A percentile compares a stretch with the other conserved stretches of the same genome.
phyloP scores from a whole-genome alignment of 768 basidiomycete species.

The Termitomyces sp. region DNA sequence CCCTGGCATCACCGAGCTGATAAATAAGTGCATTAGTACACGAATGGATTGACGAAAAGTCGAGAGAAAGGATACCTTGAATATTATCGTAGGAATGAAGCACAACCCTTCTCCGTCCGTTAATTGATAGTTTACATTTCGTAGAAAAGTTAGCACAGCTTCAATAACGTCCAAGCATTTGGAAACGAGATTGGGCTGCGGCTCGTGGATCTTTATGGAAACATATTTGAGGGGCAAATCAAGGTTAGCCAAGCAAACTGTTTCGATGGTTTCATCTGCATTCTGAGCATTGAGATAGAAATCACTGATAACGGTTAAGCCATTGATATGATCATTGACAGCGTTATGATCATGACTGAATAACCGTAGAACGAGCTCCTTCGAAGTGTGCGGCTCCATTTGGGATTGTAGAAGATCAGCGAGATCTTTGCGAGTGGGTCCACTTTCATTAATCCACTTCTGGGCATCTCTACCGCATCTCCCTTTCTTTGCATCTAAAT shows the following conservation, averaged over 20 bases:
- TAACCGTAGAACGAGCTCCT: conserved; percentile 67
- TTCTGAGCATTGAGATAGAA: conserved; percentile 59
- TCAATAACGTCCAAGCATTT: conserved; percentile 88
- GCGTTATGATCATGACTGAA: conserved; percentile 97
- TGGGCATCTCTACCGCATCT: conserved; percentile 70
- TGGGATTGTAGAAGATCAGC: conserved; percentile 82
- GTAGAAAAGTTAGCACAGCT: conserved; percentile 70
- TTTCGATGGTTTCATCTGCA: conserved; percentile 53
- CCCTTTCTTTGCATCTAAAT: conserved; percentile 55
- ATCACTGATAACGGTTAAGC: conserved; percentile 66
- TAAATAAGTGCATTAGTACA: conserved; percentile 1
- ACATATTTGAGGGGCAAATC: conserved; percentile 93
- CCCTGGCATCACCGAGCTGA: conserved; percentile 90
- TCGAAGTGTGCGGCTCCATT: conserved; percentile 82
- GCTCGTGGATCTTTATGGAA: conserved; percentile 84
- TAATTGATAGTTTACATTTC: conserved; percentile 67
- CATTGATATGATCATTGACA: conserved; percentile 86
- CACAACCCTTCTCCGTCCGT: conserved; percentile 83
- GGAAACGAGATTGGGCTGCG: conserved; percentile 82
- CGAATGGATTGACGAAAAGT: background rate
- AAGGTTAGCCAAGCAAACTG: conserved; percentile 75
- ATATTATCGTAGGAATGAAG: conserved; percentile 84
- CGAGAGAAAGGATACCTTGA: conserved; percentile 55
- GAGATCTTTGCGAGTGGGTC: conserved; percentile 80
- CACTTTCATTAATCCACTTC: conserved; percentile 83